Base-by-base conservation (phyloP, 2,329 filamentous ascomycete genomes). In the Alternaria triticina region DNA sequence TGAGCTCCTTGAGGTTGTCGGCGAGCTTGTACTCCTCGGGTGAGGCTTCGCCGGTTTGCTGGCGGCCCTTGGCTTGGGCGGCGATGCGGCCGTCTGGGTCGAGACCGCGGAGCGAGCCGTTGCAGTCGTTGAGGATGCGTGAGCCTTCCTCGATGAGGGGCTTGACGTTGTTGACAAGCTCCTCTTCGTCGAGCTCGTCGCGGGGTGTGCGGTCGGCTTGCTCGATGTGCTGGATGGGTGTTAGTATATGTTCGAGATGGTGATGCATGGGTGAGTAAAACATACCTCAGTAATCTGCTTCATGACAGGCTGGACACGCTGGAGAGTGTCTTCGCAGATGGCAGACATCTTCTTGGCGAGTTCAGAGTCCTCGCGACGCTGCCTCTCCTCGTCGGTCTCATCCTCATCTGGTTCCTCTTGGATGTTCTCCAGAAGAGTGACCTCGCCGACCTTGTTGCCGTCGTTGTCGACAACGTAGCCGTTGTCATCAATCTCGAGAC, bases 71-170 rank as follows among this genome's bases (percentile, higher is more conserved):
- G 50, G 94, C 94, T 64, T 94, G 91, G 36, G 90, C 88, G 50
- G 92, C 88, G 78, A 97, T 96, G 67, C 89, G 89, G 33, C 94
- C 93, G 75, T 97, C 94, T 0, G 94, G 94, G 74, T 97, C 94
- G 55, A 97, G 88, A 7, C 91, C 93, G 33, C 94, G 92, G 72
- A 97, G 93, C 8, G 91, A 86, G 56, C 94, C 93, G 76, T 97
- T 96, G 80, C 91, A 90, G 80, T 97, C 94, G 71, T 90, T 90
- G 13, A 97, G 86, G 75, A 96, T 93, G 69, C 89, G 89, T 57
- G 89, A 88, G 51, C 90, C 94, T 79, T 97, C 91, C 79, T 97
- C 94, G 74, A 97, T 93, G 13, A 97, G 86, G 1, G 94, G 94
- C 80, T 91, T 92, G 73, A 97, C 93, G 61, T 94, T 87, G 78